These are phyloP conservation scores for Annulohypoxylon moriforme DNA, from an alignment of 495 filamentous ascomycete species.

Conservation along the genomic window DNA sequence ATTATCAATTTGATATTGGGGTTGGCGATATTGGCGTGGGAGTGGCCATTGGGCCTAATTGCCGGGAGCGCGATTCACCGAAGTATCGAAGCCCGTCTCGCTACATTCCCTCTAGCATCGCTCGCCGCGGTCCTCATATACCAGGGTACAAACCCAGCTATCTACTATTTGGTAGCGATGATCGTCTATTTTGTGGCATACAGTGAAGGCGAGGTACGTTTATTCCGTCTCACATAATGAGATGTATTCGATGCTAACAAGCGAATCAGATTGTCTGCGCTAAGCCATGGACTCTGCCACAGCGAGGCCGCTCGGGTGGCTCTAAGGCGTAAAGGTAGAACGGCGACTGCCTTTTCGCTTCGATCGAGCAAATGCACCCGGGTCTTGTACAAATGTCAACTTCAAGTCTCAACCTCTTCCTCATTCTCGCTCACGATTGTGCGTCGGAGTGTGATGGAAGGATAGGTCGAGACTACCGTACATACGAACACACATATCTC, in stretches of 20 bases:
- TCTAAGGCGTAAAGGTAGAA: constrained; percentile 48
- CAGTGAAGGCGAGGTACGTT: constrained; percentile 91
- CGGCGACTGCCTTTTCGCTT: constrained; percentile 20
- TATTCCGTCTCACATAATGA: neutral
- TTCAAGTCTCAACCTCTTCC: neutral
- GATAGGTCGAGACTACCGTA: constrained; percentile 5
- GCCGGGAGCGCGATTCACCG: constrained; percentile 80
- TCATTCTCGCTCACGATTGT: neutral
- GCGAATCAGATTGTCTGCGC: constrained; percentile 58
- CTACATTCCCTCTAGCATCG: constrained; percentile 84
- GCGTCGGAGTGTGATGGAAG: constrained; percentile 11
- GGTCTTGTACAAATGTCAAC: constrained; percentile 31
- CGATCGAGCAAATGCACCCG: constrained; percentile 20
- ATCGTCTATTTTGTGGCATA: constrained; percentile 96
- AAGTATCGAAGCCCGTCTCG: constrained; percentile 85
- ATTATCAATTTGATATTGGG: constrained; percentile 95
- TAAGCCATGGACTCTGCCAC: constrained; percentile 64
- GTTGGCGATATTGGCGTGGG: constrained; percentile 82
- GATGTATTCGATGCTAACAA: constrained; percentile 15
- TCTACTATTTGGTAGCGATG: constrained; percentile 92
- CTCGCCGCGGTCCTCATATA: constrained; percentile 83
- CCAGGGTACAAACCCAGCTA: constrained; percentile 88
- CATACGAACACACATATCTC: constrained; percentile 19
- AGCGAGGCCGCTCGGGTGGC: constrained; percentile 52
- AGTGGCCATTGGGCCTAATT: constrained; percentile 82